phyloP scores from a whole-genome alignment of 345 rosid genomes.

The Psidium guajava region DNA sequence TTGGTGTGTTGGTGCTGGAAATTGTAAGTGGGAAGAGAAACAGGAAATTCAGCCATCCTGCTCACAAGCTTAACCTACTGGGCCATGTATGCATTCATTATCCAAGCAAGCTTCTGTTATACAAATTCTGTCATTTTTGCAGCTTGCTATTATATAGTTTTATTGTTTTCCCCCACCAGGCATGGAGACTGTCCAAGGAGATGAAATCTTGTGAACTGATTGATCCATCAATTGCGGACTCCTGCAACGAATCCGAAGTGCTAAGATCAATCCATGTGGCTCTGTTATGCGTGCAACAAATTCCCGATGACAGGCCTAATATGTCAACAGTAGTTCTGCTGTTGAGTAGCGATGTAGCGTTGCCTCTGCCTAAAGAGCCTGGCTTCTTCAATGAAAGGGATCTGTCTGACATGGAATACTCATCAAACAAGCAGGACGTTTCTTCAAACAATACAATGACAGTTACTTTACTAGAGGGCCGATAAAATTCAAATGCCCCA shows the following conservation, averaged over 20 bases:
- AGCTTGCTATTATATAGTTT: neutral
- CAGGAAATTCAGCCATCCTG: slow-evolving; percentile 15
- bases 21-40: slow-evolving; percentile 19
- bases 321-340: slow-evolving; percentile 17
- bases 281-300: slow-evolving; percentile 14
- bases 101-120: neutral
- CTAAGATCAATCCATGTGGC: slow-evolving; percentile 11
- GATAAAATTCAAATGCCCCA: neutral
- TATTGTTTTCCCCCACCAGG: neutral
- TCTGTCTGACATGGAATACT: neutral
- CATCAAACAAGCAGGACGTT: neutral
- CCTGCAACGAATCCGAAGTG: neutral
- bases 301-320: slow-evolving; percentile 17
- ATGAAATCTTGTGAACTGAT: slow-evolving; percentile 6
- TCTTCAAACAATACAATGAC: slow-evolving; percentile 6
- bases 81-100: slow-evolving; percentile 10
- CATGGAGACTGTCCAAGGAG: slow-evolving; percentile 17
- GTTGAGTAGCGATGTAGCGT: slow-evolving; percentile 10
- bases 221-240: neutral
- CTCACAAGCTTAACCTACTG: slow-evolving; percentile 13
- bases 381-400: slow-evolving; percentile 18
- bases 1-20: slow-evolving; percentile 32
- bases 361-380: slow-evolving; percentile 17
- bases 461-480: slow-evolving; percentile 1
- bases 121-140: neutral